Evolutionary conservation across 768 basidiomycete genomes (phyloP).

Genomic region (Suillus subalutaceus): DNA sequence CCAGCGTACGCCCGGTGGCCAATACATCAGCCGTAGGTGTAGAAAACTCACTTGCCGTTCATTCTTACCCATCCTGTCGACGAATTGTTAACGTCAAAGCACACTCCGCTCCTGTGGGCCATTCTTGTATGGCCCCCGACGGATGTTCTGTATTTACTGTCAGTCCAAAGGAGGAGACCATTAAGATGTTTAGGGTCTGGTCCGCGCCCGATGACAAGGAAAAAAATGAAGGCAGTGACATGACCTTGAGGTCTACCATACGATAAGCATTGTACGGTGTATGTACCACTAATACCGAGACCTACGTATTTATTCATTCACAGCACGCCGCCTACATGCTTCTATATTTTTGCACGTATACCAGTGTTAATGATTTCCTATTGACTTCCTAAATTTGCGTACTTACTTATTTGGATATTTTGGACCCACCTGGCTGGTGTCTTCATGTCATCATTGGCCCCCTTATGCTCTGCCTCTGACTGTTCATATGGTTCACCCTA

Average conservation of each 20-base stretch:
- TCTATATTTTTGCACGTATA: conserved; percentile 6
- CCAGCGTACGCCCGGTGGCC: conserved; percentile 20
- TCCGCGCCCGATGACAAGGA: conserved; percentile 23
- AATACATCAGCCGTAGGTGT: conserved; percentile 23
- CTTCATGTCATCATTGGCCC: neutral
- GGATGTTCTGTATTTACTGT: conserved; percentile 67
- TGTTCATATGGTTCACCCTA: neutral
- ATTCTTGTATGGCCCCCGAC: conserved; percentile 65
- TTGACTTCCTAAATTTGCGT: neutral
- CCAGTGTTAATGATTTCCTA: conserved; percentile 4
- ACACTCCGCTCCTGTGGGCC: conserved; percentile 56
- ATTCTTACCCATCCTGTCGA: conserved; percentile 55
- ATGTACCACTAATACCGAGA: conserved; percentile 11
- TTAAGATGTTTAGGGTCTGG: conserved; percentile 80
- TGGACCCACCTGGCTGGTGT: too few relatives aligned
- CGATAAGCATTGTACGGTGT: conserved; percentile 21
- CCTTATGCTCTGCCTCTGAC: neutral
- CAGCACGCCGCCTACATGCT: neutral
- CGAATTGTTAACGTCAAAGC: conserved; percentile 58
- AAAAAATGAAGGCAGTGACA: conserved; percentile 24
- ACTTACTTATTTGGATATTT: neutral
- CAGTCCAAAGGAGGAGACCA: conserved; percentile 64
- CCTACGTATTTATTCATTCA: conserved; percentile 16
- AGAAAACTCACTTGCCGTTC: conserved; percentile 50
- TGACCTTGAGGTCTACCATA: conserved; percentile 27